Evolutionary conservation across 2,329 filamentous ascomycete genomes (phyloP), one percentile per base, ranked within the genome.

Genomic region (Pseudogymnoascus sp.): DNA sequence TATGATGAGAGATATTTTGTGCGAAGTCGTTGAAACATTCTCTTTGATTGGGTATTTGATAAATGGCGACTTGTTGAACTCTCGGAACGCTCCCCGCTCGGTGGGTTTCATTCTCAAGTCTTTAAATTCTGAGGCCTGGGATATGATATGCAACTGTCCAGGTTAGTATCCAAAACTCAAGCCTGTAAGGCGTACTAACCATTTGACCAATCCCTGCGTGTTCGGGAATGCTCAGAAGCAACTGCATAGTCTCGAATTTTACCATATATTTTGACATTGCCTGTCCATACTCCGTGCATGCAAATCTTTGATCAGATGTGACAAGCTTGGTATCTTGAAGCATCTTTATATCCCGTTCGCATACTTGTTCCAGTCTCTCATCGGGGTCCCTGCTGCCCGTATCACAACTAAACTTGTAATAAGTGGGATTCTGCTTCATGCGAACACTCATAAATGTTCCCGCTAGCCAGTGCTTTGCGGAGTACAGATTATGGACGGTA

Each of bases 241-340:
- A 72, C 67, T 85, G 87, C 89, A 94, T 95, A 0, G 90, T 94
- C 37, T 87, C 81, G 67, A 92, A 92, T 21, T 84, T 84, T 2
- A 94, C 77, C 75, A 90, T 93, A 71, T 93, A 95, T 57, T 84
- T 83, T 44, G 90, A 88, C 90, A 96, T 95, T 4, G 87, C 87
- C 61, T 87, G 80, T 1, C 90, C 90, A 68, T 88, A 90, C 58
- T 86, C 84, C 0, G 89, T 93, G 47, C 83, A 84, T 26, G 74
- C 77, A 57, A 93, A 79, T 3, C 73, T 73, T 0, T 77, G 71
- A 1, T 73, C 71, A 17, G 71, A 64, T 1, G 77, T 78, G 10
- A 92, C 77, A 5, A 94, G 76, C 0, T 79, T 75, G 37, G 77
- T 72, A 26, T 87, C 79, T 62, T 84, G 79, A 1, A 95, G 77